phyloP scores from a whole-genome alignment of 805 yeast genomes.

The Sugiyamaella mastotermitis region DNA sequence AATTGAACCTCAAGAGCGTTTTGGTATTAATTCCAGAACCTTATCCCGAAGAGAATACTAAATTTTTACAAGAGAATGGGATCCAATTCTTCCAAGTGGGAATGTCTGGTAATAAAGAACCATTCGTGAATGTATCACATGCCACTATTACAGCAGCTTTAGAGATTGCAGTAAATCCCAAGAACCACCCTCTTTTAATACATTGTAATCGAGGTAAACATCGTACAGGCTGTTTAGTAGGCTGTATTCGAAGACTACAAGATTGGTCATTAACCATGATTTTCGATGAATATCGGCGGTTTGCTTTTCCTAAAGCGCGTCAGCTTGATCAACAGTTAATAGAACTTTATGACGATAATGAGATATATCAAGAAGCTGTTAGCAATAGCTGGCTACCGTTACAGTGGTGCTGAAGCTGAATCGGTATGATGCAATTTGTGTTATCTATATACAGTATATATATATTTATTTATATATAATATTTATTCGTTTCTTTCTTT shows the following conservation, averaged over 20 bases:
- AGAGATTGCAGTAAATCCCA: conserved; percentile 74
- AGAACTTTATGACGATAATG: conserved; percentile 73
- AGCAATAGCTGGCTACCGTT: conserved; percentile 59
- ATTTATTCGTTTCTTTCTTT: no score
- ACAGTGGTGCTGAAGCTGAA: no score
- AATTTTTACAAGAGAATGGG: conserved; percentile 53
- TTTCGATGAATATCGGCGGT: conserved; percentile 90
- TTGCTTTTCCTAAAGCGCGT: conserved; percentile 91
- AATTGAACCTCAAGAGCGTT: conserved; percentile 62
- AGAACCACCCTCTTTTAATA: conserved; percentile 83
- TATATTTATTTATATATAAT: no score
- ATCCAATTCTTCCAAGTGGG: conserved; percentile 82
- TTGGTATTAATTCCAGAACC: conserved; percentile 87
- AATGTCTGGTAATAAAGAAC: conserved; percentile 92
- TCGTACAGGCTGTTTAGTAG: conserved; percentile 93
- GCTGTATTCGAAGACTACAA: conserved; percentile 82
- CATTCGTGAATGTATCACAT: conserved; percentile 61
- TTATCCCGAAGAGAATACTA: conserved; percentile 71
- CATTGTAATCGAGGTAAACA: conserved; percentile 98
- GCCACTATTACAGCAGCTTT: conserved; percentile 73
- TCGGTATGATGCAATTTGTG: no score
- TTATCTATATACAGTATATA: no score
- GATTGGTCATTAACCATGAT: conserved; percentile 92
- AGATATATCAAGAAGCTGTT: conserved; percentile 50
- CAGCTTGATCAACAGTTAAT: conserved; percentile 95